Evolutionary conservation across 192 early-diverging fungal genomes (phyloP).

Genomic region (Coemansia sp.): DNA sequence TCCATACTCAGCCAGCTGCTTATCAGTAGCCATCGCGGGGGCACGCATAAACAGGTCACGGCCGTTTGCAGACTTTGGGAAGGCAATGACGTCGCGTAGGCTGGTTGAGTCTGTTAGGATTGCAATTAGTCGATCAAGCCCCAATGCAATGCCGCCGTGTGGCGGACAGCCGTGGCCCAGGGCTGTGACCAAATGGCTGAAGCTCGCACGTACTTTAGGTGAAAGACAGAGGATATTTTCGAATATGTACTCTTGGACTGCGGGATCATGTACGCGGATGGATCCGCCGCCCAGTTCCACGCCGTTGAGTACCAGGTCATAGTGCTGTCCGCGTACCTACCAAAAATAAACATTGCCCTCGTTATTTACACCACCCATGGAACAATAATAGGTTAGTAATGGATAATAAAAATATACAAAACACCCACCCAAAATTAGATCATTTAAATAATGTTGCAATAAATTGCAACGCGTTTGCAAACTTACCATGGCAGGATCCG

Average conservation of each 20-base stretch:
- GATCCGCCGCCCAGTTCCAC: conserved; percentile 91
- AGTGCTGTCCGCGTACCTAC: conserved; percentile 73
- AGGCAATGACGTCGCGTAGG: conserved; percentile 90
- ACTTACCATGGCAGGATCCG: conserved; percentile 60
- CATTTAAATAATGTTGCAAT: too few species aligned
- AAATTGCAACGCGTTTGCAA: too few species aligned
- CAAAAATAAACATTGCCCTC: too few species aligned
- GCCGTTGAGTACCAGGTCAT: conserved; percentile 89
- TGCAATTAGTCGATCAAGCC: conserved; percentile 78
- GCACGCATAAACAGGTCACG: conserved; percentile 79
- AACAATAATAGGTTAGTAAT: too few species aligned
- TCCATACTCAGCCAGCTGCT: conserved; percentile 69
- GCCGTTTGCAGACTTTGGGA: conserved; percentile 81
- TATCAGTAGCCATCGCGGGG: conserved; percentile 60
- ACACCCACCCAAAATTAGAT: too few species aligned
- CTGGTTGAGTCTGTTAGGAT: conserved; percentile 69
- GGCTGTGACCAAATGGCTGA: conserved; percentile 80
- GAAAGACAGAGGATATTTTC: conserved; percentile 63
- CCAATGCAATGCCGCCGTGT: conserved; percentile 85
- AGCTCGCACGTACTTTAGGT: conserved; percentile 57
- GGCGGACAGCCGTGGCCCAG: conserved; percentile 83
- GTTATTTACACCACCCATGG: too few species aligned
- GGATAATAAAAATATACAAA: too few species aligned
- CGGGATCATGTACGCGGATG: conserved; percentile 79
- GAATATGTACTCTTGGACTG: conserved; percentile 74